Evolutionary conservation across 2,329 filamentous ascomycete genomes (phyloP).

Genomic region (Calycina marina): DNA sequence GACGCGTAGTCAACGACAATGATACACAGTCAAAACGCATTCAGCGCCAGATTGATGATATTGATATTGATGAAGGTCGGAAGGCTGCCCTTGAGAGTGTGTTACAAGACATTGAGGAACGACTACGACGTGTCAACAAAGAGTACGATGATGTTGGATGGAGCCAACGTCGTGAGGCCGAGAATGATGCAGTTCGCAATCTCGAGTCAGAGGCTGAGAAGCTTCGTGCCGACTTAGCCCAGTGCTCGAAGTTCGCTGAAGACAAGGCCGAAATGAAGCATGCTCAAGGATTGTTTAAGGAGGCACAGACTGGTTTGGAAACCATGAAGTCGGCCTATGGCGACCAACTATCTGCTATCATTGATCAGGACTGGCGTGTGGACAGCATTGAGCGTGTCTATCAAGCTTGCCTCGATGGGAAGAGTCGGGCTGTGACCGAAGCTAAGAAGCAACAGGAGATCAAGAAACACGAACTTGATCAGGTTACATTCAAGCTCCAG

Average conservation of each 20-base stretch:
- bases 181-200: conserved; percentile 48
- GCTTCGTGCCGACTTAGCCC: conserved; percentile 66
- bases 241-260: conserved; percentile 66
- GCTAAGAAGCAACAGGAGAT: conserved; percentile 58
- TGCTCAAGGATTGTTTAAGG: conserved; percentile 64
- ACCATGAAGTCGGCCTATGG: conserved; percentile 65
- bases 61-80: conserved; percentile 74
- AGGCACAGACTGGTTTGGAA: conserved; percentile 59
- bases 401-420: conserved; percentile 44
- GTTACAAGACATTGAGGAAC: conserved; percentile 51
- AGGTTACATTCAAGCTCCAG: conserved; percentile 59
- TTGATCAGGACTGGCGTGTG: conserved; percentile 55
- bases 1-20: conserved; percentile 56
- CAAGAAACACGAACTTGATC: conserved; percentile 56
- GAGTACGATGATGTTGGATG: conserved; percentile 49
- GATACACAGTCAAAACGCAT: conserved; percentile 53
- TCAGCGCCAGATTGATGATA: conserved; percentile 54
- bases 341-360: conserved; percentile 47
- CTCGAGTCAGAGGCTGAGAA: conserved; percentile 59
- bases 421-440: conserved; percentile 42
- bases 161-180: conserved; percentile 54
- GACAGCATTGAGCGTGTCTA: conserved; percentile 58
- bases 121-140: conserved; percentile 46
- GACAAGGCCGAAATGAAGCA: conserved; percentile 76
- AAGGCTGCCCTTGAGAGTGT: conserved; percentile 65